Evolutionary conservation across 163 green algal genomes (phyloP).

Genomic region (Chlamydomonas reinhardtii): DNA sequence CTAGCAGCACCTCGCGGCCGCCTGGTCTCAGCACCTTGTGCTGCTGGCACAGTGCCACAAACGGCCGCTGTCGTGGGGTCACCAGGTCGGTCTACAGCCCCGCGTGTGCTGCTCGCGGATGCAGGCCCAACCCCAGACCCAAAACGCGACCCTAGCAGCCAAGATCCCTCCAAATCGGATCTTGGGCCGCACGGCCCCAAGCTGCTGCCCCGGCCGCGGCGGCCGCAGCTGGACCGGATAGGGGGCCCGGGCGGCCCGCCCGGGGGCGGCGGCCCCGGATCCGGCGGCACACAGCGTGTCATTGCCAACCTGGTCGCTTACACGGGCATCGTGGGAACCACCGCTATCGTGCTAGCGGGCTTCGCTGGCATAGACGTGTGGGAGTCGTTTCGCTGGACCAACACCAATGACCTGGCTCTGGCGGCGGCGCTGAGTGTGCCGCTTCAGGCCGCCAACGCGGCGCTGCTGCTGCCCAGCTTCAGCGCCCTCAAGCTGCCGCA

Average conservation of each 20-base stretch:
- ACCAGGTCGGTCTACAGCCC: too few relatives aligned
- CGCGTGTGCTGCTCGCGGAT: too few relatives aligned
- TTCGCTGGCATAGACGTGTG: constrained; percentile 19
- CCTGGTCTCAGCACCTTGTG: too few relatives aligned
- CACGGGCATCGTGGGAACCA: constrained; percentile 33
- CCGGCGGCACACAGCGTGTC: background rate
- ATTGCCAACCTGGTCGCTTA: background rate
- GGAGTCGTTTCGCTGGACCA: constrained; percentile 1
- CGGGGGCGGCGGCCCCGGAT: background rate
- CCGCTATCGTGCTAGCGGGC: background rate
- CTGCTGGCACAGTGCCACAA: too few relatives aligned
- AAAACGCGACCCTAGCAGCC: too few relatives aligned
- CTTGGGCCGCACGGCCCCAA: constrained; percentile 24
- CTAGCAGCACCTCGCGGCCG: too few relatives aligned
- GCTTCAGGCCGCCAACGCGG: constrained; percentile 30
- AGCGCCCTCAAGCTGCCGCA: constrained; percentile 12
- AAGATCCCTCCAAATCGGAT: background rate
- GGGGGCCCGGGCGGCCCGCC: background rate
- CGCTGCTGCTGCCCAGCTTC: constrained; percentile 37
- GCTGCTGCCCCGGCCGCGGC: constrained; percentile 1
- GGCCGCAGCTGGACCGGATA: background rate
- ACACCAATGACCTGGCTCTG: background rate
- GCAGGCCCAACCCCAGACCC: background rate
- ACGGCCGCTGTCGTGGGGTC: too few relatives aligned
- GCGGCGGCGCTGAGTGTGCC: background rate